Evolutionary conservation across 257 asterid species (phyloP).

Genomic region (Solanum clarkiae): DNA sequence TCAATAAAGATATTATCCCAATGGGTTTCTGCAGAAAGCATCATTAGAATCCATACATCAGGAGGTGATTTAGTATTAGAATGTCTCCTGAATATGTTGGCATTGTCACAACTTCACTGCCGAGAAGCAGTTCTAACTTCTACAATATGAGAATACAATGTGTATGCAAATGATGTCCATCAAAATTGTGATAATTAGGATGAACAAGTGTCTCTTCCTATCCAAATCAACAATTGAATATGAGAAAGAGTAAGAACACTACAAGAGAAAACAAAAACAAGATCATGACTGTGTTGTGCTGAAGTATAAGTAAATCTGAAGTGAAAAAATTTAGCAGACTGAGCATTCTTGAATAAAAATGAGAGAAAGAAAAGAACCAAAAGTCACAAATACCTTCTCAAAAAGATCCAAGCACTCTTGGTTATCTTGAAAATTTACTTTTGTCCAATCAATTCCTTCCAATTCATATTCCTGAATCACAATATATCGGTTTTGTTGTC

Average conservation of each 20-base stretch:
- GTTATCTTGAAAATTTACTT: constrained; percentile 78
- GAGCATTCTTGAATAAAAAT: background rate
- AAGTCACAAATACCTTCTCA: constrained; percentile 58
- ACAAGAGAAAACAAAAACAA: background rate
- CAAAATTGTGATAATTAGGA: background rate
- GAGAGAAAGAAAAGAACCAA: background rate
- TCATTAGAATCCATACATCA: background rate
- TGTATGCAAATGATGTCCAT: background rate
- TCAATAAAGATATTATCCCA: constrained; percentile 75
- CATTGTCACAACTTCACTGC: background rate
- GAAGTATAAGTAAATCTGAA: background rate
- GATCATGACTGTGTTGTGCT: background rate
- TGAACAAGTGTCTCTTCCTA: background rate
- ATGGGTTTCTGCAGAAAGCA: constrained; percentile 50
- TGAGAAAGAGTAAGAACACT: background rate
- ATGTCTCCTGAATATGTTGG: background rate
- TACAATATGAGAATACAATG: background rate
- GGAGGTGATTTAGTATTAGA: background rate
- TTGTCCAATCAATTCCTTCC: constrained; percentile 85
- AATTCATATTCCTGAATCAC: constrained; percentile 69
- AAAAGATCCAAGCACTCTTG: constrained; percentile 77
- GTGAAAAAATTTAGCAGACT: background rate
- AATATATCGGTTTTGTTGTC: background rate
- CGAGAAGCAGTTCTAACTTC: background rate
- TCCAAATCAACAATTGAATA: background rate